These are phyloP conservation scores for Coemansia sp. DNA, from an alignment of 192 early-diverging fungal species.

Conservation along the genomic window DNA sequence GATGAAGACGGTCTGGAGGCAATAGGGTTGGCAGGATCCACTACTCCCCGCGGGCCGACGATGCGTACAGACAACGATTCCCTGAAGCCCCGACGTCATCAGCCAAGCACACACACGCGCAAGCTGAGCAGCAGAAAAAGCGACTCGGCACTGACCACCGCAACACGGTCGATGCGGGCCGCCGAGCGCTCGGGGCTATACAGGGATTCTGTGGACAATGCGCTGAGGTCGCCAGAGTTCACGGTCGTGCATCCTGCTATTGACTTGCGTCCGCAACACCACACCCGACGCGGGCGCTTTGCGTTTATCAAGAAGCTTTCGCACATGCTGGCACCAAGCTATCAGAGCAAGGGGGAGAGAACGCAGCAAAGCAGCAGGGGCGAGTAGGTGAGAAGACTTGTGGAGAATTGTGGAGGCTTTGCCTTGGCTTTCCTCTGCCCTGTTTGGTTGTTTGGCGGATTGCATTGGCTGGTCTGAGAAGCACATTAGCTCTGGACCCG, in stretches of 20 bases:
- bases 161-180: slow-evolving; percentile 37
- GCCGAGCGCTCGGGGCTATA: slow-evolving; percentile 15
- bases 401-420: neutral
- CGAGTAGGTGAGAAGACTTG: neutral
- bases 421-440: too few species aligned
- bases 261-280: slow-evolving; percentile 18
- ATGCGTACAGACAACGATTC: neutral
- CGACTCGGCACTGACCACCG: slow-evolving; percentile 51
- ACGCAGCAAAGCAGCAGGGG: neutral
- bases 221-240: slow-evolving; percentile 48
- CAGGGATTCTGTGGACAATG: slow-evolving; percentile 38
- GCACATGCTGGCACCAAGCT: slow-evolving; percentile 23
- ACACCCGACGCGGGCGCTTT: slow-evolving; percentile 43
- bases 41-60: neutral
- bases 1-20: neutral
- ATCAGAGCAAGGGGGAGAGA: slow-evolving; percentile 1
- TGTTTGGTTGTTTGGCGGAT: too few species aligned
- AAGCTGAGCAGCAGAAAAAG: slow-evolving; percentile 49
- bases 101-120: slow-evolving; percentile 24
- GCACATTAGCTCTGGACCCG: too few species aligned
- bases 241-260: slow-evolving; percentile 45
- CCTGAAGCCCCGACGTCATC: neutral
- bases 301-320: slow-evolving; percentile 40
- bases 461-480: too few species aligned
- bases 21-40: neutral